Evolutionary conservation across 2,329 filamentous ascomycete genomes (phyloP).

Genomic region (Pseudocercospora musae): DNA sequence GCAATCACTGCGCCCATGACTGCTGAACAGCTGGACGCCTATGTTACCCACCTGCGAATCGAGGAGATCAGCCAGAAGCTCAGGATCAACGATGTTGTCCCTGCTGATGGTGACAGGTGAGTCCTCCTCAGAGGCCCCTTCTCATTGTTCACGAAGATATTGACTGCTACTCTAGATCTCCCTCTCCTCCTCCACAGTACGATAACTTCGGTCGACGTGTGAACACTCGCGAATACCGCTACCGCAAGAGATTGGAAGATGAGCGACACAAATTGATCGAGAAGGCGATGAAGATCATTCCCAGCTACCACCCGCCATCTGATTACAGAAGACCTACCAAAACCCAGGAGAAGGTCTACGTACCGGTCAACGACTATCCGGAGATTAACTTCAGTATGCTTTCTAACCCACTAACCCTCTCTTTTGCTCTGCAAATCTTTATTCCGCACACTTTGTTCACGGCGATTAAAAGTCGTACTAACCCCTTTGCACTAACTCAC

Average conservation of each 20-base stretch:
- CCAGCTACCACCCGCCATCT: constrained; percentile 97
- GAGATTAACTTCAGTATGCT: constrained; percentile 99
- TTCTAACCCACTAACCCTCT: constrained; percentile 79
- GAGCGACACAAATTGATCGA: constrained; percentile 98
- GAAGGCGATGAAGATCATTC: constrained; percentile 98
- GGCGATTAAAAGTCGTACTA: constrained; percentile 36
- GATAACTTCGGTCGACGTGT: constrained; percentile 99
- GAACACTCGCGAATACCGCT: constrained; percentile 97
- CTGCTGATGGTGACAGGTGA: constrained; percentile 91
- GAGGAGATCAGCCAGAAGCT: constrained; percentile 99
- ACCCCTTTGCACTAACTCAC: constrained; percentile 32
- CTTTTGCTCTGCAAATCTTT: constrained; percentile 34
- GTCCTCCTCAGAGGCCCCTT: constrained; percentile 35
- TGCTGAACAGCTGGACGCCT: constrained; percentile 94
- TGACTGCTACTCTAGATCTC: constrained; percentile 62
- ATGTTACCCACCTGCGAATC: constrained; percentile 92
- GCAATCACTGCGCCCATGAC: constrained; percentile 98
- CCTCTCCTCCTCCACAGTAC: constrained; percentile 93
- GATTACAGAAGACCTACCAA: constrained; percentile 98
- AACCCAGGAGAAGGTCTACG: constrained; percentile 99
- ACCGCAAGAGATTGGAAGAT: constrained; percentile 95
- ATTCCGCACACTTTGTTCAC: constrained; percentile 26
- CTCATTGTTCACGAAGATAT: not conserved
- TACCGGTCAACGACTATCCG: constrained; percentile 99
- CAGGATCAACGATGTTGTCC: constrained; percentile 97